These are phyloP conservation scores for Aphanocladium album DNA, from an alignment of 2,329 filamentous ascomycete species.

Conservation along the genomic window DNA sequence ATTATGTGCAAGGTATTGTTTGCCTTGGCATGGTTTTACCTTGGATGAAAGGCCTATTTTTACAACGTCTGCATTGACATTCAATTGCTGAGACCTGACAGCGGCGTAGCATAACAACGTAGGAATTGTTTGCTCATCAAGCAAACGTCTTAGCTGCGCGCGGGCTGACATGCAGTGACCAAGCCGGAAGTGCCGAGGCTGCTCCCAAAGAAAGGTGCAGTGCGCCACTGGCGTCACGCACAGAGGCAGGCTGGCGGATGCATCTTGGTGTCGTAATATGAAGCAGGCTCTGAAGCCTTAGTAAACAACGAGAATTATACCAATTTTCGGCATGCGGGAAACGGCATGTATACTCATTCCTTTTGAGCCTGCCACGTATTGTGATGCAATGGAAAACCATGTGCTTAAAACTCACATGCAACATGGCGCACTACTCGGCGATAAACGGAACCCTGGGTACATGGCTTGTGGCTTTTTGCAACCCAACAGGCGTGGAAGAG, in stretches of 20 bases:
- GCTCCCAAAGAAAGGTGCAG: neutral
- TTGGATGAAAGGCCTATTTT: too few relatives aligned
- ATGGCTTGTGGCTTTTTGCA: neutral
- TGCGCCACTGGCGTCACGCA: constrained; percentile 1
- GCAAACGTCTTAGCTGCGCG: neutral
- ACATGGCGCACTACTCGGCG: neutral
- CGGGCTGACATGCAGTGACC: neutral
- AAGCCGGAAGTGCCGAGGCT: neutral
- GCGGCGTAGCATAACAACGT: neutral
- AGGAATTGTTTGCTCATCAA: neutral
- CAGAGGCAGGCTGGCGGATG: neutral
- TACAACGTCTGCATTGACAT: too few relatives aligned
- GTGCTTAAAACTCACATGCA: neutral
- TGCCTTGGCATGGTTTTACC: too few relatives aligned
- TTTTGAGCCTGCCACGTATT: neutral
- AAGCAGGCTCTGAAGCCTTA: neutral
- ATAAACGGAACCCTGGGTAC: neutral
- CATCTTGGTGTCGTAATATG: neutral
- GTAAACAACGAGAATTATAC: neutral
- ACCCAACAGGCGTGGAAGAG: neutral
- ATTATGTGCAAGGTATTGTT: too few relatives aligned
- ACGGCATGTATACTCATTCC: neutral
- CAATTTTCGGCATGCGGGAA: neutral
- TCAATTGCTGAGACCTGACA: neutral
- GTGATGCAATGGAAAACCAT: neutral